Evolutionary conservation across 2,329 filamentous ascomycete species (phyloP), one percentile per base, ranked within the genome.

Genomic region (Xylaria arbuscula): DNA sequence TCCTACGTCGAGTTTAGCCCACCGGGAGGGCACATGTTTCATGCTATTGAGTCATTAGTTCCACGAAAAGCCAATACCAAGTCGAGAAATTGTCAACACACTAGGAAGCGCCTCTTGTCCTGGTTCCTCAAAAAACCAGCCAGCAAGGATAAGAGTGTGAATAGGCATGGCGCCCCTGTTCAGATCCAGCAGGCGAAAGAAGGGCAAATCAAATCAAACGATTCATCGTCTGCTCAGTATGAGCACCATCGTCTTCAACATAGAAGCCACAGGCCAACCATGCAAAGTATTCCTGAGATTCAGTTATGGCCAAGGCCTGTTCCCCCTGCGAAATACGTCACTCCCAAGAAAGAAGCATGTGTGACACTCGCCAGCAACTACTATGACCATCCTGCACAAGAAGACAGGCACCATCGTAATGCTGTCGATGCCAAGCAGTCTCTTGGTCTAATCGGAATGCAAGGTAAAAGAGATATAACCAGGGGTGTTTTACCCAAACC

Each of bases 1-100:
- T 73, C 74, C 28, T 73, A 71, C 42, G 68, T 77, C 28, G 72
- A 73, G 19, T 77, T 75, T 64, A 75, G 72, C 11, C 71, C 71
- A 6, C 71, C 59, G 7, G 62, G 67, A 62, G 69, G 59, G 17
- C 28, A 63, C 9, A 66, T 68, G 47, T 54, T 70, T 2, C 60
- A 73, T 60, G 66, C 64, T 13, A 66, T 73, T 22, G 68, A 70
- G 42, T 34, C 63, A 51, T 57, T 72, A 9, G 68, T 73, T 34
- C 57, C 48, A 34, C 62, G 58, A 28, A 70, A 69, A 57, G 22
- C 56, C 17, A 71, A 70, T 13, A 36, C 57, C 15, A 73, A 70
- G 38, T 48, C 59, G 13, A 72, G 68, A 59, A 42, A 62, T 47
- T 66, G 60, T 19, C 53, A 67, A 7, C 61, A 69, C 34, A 54